Conservation (phyloP, 768 basidiomycete genomes). For the Hypholoma fasciculare region DNA sequence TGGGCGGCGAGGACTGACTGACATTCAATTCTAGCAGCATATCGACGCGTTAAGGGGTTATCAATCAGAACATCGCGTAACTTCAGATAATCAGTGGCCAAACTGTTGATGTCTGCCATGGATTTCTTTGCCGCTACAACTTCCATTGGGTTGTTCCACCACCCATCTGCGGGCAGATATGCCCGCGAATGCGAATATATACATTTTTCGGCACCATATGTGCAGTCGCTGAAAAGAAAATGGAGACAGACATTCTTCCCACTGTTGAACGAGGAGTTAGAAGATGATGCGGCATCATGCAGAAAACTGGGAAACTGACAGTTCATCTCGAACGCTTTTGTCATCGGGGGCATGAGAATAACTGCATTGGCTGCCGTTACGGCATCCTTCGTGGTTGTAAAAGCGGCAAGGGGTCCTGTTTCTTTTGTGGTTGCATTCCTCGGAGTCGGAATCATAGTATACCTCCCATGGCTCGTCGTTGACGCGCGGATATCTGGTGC, state of each 20-base stretch:
- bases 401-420: slow-evolving; percentile 49
- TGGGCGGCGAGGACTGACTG: background rate
- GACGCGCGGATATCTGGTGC: slow-evolving; percentile 16
- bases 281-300: background rate
- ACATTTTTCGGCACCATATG: slow-evolving; percentile 35
- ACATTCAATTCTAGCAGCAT: slow-evolving; percentile 4
- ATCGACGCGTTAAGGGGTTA: slow-evolving; percentile 2
- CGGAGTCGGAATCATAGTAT: slow-evolving; percentile 46
- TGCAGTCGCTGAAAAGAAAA: slow-evolving; percentile 40
- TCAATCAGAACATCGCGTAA: slow-evolving; percentile 6
- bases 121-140: slow-evolving; percentile 12
- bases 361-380: slow-evolving; percentile 33
- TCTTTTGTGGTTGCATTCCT: slow-evolving; percentile 49
- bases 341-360: slow-evolving; percentile 54
- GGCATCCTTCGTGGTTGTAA: slow-evolving; percentile 51
- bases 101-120: background rate
- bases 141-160: slow-evolving; percentile 33
- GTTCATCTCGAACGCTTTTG: slow-evolving; percentile 47
- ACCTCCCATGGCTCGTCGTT: slow-evolving; percentile 29
- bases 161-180: slow-evolving; percentile 36
- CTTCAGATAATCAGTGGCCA: background rate
- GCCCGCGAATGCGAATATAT: slow-evolving; percentile 41
- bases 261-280: slow-evolving; percentile 20
- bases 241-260: slow-evolving; percentile 51
- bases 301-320: slow-evolving; percentile 34